phyloP scores from a whole-genome alignment of 2,329 filamentous ascomycete genomes.

The Bipolaris zeicola region DNA sequence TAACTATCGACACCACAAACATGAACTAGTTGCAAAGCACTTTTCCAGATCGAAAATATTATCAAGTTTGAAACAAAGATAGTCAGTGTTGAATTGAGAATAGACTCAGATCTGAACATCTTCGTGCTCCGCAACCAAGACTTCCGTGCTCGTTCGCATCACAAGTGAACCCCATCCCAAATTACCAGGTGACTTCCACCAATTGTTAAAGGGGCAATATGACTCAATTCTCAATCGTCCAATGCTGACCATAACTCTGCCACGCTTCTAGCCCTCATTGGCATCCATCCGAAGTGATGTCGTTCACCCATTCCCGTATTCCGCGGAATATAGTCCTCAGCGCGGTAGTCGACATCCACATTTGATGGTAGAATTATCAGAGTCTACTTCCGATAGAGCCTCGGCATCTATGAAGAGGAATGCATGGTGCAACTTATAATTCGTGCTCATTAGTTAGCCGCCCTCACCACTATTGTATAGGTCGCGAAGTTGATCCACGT shows the following conservation, averaged over 20 bases:
- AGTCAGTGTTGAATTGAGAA: no score
- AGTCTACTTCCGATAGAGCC: conserved; percentile 2
- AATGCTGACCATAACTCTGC: conserved; percentile 9
- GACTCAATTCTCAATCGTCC: neutral
- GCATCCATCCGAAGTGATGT: conserved; percentile 17
- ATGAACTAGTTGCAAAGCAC: no score
- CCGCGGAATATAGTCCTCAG: conserved; percentile 8
- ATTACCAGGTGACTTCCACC: conserved; percentile 8
- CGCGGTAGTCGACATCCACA: conserved; percentile 15
- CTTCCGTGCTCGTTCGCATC: no score
- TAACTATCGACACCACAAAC: no score
- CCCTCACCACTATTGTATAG: conserved; percentile 18
- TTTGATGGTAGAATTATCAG: conserved; percentile 9
- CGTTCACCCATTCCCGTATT: conserved; percentile 9
- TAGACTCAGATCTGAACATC: no score
- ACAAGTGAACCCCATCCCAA: neutral
- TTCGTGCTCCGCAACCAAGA: no score
- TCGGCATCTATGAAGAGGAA: conserved; percentile 19
- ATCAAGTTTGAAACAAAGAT: no score
- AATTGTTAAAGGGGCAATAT: conserved; percentile 9
- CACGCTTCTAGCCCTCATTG: conserved; percentile 2
- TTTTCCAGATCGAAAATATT: no score
- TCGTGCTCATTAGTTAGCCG: conserved; percentile 15
- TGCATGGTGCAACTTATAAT: conserved; percentile 8
- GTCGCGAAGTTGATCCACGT: conserved; percentile 20